Conservation (phyloP, 257 asterid genomes). For the Prunella vulgaris region DNA sequence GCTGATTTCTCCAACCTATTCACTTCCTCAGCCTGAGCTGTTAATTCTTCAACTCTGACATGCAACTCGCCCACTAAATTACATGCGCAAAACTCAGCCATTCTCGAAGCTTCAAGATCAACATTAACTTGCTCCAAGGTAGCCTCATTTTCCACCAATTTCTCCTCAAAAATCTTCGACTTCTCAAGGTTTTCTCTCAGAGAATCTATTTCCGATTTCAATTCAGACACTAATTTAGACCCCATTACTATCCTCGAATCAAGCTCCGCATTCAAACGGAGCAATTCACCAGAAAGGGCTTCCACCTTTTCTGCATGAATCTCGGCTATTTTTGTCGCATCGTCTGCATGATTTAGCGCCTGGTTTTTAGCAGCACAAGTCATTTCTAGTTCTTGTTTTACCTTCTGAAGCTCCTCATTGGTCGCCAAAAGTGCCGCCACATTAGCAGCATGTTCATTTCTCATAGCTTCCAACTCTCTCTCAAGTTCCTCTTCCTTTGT, state of each 20-base stretch:
- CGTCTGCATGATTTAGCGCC: conserved; percentile 81
- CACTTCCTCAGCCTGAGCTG: conserved; percentile 56
- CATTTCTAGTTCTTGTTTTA: conserved; percentile 62
- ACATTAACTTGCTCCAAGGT: conserved; percentile 65
- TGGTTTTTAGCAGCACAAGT: conserved; percentile 68
- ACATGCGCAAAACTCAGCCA: conserved; percentile 68
- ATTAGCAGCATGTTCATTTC: conserved; percentile 69
- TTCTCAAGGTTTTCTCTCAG: conserved; percentile 55
- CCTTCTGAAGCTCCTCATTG: conserved; percentile 70
- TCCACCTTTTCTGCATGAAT: conserved; percentile 66
- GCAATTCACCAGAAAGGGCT: conserved; percentile 65
- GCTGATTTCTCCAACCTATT: conserved; percentile 65
- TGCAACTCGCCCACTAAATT: conserved; percentile 72
- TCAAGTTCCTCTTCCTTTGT: conserved; percentile 73
- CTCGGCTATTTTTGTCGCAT: conserved; percentile 76
- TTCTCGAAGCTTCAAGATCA: conserved; percentile 77
- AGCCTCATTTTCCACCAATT: conserved; percentile 59
- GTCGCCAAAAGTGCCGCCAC: conserved; percentile 77
- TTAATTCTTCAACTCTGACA: conserved; percentile 50
- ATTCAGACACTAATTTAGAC: conserved; percentile 43
- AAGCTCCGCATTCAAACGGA: conserved; percentile 48
- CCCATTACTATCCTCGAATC: conserved; percentile 48
- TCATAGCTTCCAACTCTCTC: conserved; percentile 69
- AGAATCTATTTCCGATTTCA: conserved; percentile 55
- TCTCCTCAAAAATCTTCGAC: conserved; percentile 45